phyloP scores from a whole-genome alignment of 2,329 filamentous ascomycete species.

The Ophiosphaerella korrae region DNA sequence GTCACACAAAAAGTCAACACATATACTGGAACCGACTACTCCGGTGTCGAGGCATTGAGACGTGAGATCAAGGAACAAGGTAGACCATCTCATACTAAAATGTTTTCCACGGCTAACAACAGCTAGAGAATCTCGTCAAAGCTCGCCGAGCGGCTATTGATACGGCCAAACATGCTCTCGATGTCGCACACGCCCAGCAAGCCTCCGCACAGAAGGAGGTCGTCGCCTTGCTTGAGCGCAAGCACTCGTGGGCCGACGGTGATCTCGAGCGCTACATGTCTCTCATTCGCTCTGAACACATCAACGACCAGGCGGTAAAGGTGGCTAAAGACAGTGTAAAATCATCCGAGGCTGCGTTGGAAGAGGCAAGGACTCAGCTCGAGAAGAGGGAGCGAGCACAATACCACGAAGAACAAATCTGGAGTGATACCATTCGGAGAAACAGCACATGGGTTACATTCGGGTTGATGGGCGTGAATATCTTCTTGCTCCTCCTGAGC shows the following conservation, averaged over 20 bases:
- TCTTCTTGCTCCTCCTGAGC: slow-evolving; percentile 82
- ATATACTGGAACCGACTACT: slow-evolving; percentile 84
- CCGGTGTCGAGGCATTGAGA: slow-evolving; percentile 86
- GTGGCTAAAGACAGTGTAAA: slow-evolving; percentile 73
- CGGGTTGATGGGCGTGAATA: slow-evolving; percentile 96
- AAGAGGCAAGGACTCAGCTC: slow-evolving; percentile 75
- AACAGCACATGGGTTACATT: slow-evolving; percentile 99
- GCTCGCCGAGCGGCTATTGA: slow-evolving; percentile 67
- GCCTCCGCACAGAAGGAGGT: slow-evolving; percentile 94
- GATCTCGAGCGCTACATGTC: slow-evolving; percentile 95
- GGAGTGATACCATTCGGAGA: slow-evolving; percentile 94
- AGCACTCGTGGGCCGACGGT: slow-evolving; percentile 84
- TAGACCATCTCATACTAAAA: slow-evolving; percentile 30
- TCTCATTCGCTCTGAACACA: slow-evolving; percentile 89
- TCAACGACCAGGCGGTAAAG: slow-evolving; percentile 83
- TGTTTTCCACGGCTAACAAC: slow-evolving; percentile 8
- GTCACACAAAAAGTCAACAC: slow-evolving; percentile 91
- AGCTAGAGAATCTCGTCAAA: slow-evolving; percentile 63
- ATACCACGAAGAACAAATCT: slow-evolving; percentile 99
- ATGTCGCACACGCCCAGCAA: slow-evolving; percentile 80
- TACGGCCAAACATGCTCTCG: slow-evolving; percentile 74
- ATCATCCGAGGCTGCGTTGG: slow-evolving; percentile 77
- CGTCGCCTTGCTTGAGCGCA: slow-evolving; percentile 88
- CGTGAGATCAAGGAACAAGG: slow-evolving; percentile 72
- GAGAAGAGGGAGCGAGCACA: slow-evolving; percentile 84